Percentiles rank a stretch among this genome's conserved stretches.
These are phyloP conservation scores for Gloeophyllum trabeum DNA, from an alignment of 768 basidiomycete genomes.

Conservation along the genomic window DNA sequence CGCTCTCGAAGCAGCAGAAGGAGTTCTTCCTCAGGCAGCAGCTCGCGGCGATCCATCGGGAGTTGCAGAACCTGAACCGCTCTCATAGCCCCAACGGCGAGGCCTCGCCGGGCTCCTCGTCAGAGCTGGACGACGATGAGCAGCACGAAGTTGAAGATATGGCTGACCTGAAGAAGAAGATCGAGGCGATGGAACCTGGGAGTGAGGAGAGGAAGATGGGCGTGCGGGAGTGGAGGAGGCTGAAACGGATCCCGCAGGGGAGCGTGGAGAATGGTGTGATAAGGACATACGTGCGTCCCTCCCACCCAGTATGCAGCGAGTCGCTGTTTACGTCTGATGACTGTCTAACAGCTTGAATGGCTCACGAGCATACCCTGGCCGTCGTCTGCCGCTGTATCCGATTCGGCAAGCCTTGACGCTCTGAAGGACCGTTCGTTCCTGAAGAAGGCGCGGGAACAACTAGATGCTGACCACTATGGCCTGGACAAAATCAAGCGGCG, in stretches of 20 bases:
- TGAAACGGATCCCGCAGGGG: constrained; percentile 82
- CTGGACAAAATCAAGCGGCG: constrained; percentile 89
- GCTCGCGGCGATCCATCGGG: constrained; percentile 67
- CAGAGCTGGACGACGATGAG: constrained; percentile 67
- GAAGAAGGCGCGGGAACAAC: constrained; percentile 57
- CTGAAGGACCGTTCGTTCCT: constrained; percentile 52
- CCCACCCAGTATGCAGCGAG: constrained; percentile 1
- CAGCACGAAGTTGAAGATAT: constrained; percentile 75
- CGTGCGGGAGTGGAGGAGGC: constrained; percentile 70
- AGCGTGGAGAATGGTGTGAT: constrained; percentile 89
- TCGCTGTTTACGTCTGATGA: neutral
- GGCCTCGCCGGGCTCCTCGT: constrained; percentile 12
- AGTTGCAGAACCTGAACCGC: constrained; percentile 48
- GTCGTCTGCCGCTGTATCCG: constrained; percentile 18
- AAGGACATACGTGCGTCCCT: constrained; percentile 55
- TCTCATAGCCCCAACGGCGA: constrained; percentile 7
- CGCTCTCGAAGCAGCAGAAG: constrained; percentile 81
- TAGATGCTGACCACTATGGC: constrained; percentile 88
- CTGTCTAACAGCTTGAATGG: constrained; percentile 74
- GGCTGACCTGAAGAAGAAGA: constrained; percentile 56
- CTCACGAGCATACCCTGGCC: constrained; percentile 81
- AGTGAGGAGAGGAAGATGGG: constrained; percentile 79
- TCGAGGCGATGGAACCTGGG: constrained; percentile 62
- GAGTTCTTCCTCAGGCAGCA: constrained; percentile 82
- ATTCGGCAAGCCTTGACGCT: constrained; percentile 16